phyloP scores from a whole-genome alignment of 192 early-diverging fungal genomes.

The Gonapodya prolifera region DNA sequence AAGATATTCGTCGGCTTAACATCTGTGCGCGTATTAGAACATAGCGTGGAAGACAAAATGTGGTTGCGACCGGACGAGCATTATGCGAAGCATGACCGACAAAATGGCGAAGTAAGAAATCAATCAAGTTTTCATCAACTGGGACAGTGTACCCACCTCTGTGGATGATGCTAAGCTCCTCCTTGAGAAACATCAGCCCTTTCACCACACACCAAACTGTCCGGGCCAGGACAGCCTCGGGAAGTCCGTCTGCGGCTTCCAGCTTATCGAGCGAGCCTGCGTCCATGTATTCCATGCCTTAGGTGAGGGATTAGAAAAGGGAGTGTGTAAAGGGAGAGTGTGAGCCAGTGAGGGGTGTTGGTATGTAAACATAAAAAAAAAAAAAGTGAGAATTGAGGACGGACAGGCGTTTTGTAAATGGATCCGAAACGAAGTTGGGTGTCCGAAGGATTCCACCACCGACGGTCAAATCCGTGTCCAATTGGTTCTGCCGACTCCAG shows the following conservation, averaged over 20 bases:
- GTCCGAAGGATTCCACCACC: too few species aligned
- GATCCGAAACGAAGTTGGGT: too few species aligned
- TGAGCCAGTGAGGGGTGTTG: background rate
- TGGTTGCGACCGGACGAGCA: background rate
- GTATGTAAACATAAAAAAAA: background rate
- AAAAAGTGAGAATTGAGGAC: background rate
- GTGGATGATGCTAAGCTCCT: constrained; percentile 79
- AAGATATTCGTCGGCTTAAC: constrained; percentile 93
- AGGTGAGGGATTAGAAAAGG: background rate
- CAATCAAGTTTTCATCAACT: constrained; percentile 10
- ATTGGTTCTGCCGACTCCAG: too few species aligned
- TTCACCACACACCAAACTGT: constrained; percentile 66
- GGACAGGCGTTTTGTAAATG: too few species aligned
- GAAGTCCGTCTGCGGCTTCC: constrained; percentile 58
- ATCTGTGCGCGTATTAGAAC: too few species aligned
- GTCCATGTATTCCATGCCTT: constrained; percentile 93
- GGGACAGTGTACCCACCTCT: constrained; percentile 30
- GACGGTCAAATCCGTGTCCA: too few species aligned
- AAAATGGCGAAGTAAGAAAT: constrained; percentile 3
- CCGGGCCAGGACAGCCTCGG: constrained; percentile 63
- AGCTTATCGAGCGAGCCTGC: constrained; percentile 81
- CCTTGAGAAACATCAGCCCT: constrained; percentile 76
- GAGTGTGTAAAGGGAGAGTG: background rate
- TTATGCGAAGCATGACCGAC: constrained; percentile 6
- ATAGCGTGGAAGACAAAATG: background rate